phyloP scores from a whole-genome alignment of 1,284 basidiomycete genomes.

The Pulveroboletus sp. region DNA sequence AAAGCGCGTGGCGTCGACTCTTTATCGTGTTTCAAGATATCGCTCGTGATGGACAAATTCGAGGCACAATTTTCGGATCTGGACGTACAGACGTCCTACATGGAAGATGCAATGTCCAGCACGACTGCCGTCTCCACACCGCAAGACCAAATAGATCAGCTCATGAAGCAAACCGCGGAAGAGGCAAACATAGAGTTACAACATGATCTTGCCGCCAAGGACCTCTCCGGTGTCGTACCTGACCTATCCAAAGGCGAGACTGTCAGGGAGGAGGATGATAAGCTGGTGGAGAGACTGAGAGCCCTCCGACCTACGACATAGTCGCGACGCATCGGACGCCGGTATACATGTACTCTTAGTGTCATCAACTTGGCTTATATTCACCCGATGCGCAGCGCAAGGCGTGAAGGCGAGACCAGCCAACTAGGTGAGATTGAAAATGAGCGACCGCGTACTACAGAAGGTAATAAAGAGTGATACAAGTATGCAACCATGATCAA shows the following conservation, averaged over 20 bases:
- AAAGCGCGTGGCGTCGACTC: not conserved
- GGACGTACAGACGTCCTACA: constrained; percentile 97
- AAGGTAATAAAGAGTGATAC: constrained; percentile 26
- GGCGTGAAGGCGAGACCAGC: not conserved
- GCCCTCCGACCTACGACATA: constrained; percentile 78
- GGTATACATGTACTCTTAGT: constrained; percentile 15
- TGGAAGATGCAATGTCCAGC: constrained; percentile 95
- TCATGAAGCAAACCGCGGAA: constrained; percentile 94
- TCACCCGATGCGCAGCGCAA: not conserved
- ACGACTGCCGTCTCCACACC: constrained; percentile 93
- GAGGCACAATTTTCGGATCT: constrained; percentile 96
- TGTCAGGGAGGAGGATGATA: constrained; percentile 75
- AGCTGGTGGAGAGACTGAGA: constrained; percentile 77
- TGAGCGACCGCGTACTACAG: constrained; percentile 13
- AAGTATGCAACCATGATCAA: constrained; percentile 16
- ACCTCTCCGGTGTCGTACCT: constrained; percentile 52
- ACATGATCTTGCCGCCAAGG: constrained; percentile 80
- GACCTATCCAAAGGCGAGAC: constrained; percentile 59
- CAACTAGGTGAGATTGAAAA: not conserved
- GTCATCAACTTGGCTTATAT: not conserved
- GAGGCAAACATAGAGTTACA: constrained; percentile 96
- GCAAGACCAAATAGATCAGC: constrained; percentile 93
- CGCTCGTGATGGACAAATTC: constrained; percentile 99
- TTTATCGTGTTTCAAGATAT: constrained; percentile 66
- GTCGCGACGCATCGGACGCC: not conserved